phyloP scores from a whole-genome alignment of 495 filamentous ascomycete genomes.

The Aspergillus bertholletiae region DNA sequence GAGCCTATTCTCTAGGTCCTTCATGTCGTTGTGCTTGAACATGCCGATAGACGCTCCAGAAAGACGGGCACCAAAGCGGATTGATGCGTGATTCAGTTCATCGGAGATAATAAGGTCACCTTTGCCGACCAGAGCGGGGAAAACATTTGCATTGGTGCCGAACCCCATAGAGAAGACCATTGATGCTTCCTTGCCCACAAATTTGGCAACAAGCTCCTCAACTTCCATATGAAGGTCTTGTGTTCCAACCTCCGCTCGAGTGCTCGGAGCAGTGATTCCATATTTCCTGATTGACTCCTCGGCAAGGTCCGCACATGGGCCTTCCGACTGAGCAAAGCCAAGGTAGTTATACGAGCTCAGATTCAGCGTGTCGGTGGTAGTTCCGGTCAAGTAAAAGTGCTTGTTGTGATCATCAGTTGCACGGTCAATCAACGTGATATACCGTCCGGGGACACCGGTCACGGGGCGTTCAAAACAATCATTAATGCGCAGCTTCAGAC shows the following conservation, averaged over 20 bases:
- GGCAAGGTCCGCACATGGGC: slow-evolving; percentile 90
- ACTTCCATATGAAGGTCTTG: slow-evolving; percentile 85
- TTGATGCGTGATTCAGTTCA: slow-evolving; percentile 96
- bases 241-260: slow-evolving; percentile 79
- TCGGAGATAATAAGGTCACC: slow-evolving; percentile 92
- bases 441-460: slow-evolving; percentile 90
- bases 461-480: slow-evolving; percentile 92
- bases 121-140: slow-evolving; percentile 87
- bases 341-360: slow-evolving; percentile 99
- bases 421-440: slow-evolving; percentile 87
- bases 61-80: slow-evolving; percentile 88
- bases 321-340: slow-evolving; percentile 96
- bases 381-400: slow-evolving; percentile 82
- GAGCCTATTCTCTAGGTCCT: slow-evolving; percentile 74
- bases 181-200: slow-evolving; percentile 87
- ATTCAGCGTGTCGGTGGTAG: slow-evolving; percentile 92
- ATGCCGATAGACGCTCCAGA: slow-evolving; percentile 92
- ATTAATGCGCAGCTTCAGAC: slow-evolving; percentile 89
- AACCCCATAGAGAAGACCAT: slow-evolving; percentile 99
- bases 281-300: slow-evolving; percentile 82
- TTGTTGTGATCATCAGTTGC: slow-evolving; percentile 84
- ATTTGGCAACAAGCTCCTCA: slow-evolving; percentile 81
- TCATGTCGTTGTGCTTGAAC: slow-evolving; percentile 98
- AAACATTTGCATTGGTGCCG: slow-evolving; percentile 86
- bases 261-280: slow-evolving; percentile 74